Evolutionary conservation across 139 green algal species (phyloP), one percentile per base, ranked within the genome.

Genomic region (Chlorella sp.): DNA sequence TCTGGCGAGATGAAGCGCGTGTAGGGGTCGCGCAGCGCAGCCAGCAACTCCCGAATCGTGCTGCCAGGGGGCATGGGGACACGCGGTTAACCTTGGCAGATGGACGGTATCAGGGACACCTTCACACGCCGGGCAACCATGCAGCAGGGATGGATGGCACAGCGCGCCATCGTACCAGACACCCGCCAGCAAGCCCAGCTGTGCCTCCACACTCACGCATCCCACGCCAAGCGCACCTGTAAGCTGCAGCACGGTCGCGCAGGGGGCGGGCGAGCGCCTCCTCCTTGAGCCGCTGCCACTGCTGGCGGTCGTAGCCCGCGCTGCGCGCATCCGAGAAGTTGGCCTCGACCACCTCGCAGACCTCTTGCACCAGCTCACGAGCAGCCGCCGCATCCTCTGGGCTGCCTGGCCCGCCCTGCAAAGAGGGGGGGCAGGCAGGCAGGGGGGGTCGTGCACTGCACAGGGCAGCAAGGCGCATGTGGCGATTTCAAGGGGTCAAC

Each of bases 21-120:
- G 92, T 98, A 99, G 7, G 94, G 96, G 88, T 99, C 97, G 0
- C 86, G 81, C 48, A 98, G 84, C 14, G 86, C 43, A 22, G 90
- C 90, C 46, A 88, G 86, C 8, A 91, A 73, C 73, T 83, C 54
- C 5, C 76, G 74, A 26, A 91, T 65, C 22, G 83, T 64, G 34
- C 54, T 86, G 43, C 38, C 2, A 36, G 34, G 36, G n/a, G 54
- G 77, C 24, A 20, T 3, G 72, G 41, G 20, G 43, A n/a, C n/a
- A n/a, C n/a, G n/a, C n/a, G n/a, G n/a, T n/a, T n/a, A n/a, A n/a
- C n/a, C n/a, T n/a, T n/a, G n/a, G n/a, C n/a, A n/a, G n/a, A n/a
- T n/a, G n/a, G n/a, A n/a, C n/a, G n/a, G n/a, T n/a, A n/a, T n/a
- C n/a, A n/a, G n/a, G n/a, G n/a, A n/a, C n/a, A n/a, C n/a, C n/a